Conservation (phyloP, 768 basidiomycete genomes). For the Suillus clintonianus region DNA sequence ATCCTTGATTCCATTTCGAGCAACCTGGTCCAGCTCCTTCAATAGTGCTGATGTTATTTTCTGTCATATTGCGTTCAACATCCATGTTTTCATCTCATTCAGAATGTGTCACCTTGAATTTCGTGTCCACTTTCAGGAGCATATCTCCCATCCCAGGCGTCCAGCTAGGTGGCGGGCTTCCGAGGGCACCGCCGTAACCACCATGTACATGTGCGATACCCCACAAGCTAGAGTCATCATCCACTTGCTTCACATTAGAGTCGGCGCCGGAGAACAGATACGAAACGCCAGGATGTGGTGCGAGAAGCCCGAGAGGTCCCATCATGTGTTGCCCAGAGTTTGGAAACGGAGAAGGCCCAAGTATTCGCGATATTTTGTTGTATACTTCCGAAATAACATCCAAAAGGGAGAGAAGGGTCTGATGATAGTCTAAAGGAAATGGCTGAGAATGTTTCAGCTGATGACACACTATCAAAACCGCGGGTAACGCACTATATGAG, state of each 20-base stretch:
- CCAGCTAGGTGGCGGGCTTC: slow-evolving; percentile 63
- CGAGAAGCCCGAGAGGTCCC: slow-evolving; percentile 68
- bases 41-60: slow-evolving; percentile 80
- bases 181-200: slow-evolving; percentile 35
- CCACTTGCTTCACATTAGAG: slow-evolving; percentile 39
- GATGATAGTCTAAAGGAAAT: slow-evolving; percentile 88
- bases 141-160: slow-evolving; percentile 66
- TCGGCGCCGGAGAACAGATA: slow-evolving; percentile 59
- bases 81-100: not conserved
- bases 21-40: slow-evolving; percentile 84
- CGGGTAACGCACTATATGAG: slow-evolving; percentile 64
- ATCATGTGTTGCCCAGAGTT: slow-evolving; percentile 75
- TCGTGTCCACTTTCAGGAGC: slow-evolving; percentile 78
- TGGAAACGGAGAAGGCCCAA: slow-evolving; percentile 80
- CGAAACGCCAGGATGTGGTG: slow-evolving; percentile 81
- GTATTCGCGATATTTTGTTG: slow-evolving; percentile 80
- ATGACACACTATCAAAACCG: not conserved
- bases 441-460: slow-evolving; percentile 49
- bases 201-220: slow-evolving; percentile 60
- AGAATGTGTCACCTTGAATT: slow-evolving; percentile 64
- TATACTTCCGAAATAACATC: slow-evolving; percentile 91
- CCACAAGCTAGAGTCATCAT: slow-evolving; percentile 64
- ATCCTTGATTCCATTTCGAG: slow-evolving; percentile 78
- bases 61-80: slow-evolving; percentile 38
- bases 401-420: slow-evolving; percentile 83